These are phyloP conservation scores for Cutaneotrichosporon spelunceum DNA, from an alignment of 1,284 basidiomycete species.

Conservation along the genomic window DNA sequence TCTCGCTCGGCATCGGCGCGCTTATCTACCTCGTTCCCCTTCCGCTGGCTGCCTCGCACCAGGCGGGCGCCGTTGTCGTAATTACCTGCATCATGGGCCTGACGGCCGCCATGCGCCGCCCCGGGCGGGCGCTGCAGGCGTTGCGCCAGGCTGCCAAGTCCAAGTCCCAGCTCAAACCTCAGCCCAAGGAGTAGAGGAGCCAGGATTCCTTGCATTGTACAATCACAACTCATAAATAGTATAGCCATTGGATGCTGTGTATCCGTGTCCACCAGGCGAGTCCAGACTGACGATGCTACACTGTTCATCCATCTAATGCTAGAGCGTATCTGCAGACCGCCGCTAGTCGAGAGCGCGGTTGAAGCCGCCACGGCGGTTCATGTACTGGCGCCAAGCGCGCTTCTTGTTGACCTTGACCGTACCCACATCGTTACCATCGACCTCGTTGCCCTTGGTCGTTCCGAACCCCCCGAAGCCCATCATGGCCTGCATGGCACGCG, in stretches of 20 bases:
- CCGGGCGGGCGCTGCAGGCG: conserved; percentile 61
- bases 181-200: neutral
- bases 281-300: neutral
- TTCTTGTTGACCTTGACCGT: conserved; percentile 73
- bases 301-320: neutral
- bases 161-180: neutral
- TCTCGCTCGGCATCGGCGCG: conserved; percentile 84
- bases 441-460: conserved; percentile 77
- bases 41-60: conserved; percentile 86
- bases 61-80: conserved; percentile 86
- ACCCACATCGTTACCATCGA: conserved; percentile 59
- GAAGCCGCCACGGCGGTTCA: conserved; percentile 79
- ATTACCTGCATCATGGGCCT: conserved; percentile 81
- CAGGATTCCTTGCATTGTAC: conserved; percentile 10
- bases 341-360: conserved; percentile 77
- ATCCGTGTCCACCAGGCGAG: neutral
- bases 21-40: conserved; percentile 91
- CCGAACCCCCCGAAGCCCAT: conserved; percentile 90
- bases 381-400: conserved; percentile 82
- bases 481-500: conserved; percentile 78
- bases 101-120: conserved; percentile 67
- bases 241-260: conserved; percentile 6
- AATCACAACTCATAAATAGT: conserved; percentile 10
- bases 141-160: conserved; percentile 20
- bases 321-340: conserved; percentile 17